These are phyloP conservation scores for Hordeum pubiflorum DNA, from an alignment of 202 grass and related monocot species.

Conservation along the genomic window DNA sequence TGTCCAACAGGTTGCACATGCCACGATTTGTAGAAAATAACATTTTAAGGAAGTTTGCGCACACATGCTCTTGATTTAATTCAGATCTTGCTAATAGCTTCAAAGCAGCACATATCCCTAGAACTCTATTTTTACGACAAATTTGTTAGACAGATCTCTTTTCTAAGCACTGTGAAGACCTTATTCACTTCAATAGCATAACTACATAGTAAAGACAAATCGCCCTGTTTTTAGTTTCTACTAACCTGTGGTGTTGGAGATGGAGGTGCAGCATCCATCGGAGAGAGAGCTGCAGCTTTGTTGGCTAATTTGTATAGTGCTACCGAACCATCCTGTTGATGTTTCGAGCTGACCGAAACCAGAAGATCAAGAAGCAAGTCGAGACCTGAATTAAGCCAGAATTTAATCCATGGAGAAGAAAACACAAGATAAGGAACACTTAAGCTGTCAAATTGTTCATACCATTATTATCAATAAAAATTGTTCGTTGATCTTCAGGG, in stretches of 20 bases:
- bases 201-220: not conserved
- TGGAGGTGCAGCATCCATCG: conserved; percentile 87
- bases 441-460: conserved; percentile 14
- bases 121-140: not conserved
- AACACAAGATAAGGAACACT: conserved; percentile 6
- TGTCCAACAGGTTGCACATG: not conserved
- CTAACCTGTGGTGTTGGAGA: conserved; percentile 91
- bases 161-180: not conserved
- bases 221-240: not conserved
- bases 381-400: conserved; percentile 51
- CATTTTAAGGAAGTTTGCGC: not conserved
- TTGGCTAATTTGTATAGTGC: conserved; percentile 93
- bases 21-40: not conserved
- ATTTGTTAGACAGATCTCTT: not conserved
- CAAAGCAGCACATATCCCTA: not conserved
- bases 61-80: not conserved
- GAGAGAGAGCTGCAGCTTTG: conserved; percentile 81
- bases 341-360: conserved; percentile 63
- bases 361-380: conserved; percentile 91
- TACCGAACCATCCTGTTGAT: conserved; percentile 88
- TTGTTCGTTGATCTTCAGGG: conserved; percentile 79
- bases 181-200: conserved; percentile 6
- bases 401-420: conserved; percentile 31
- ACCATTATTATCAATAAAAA: conserved; percentile 99
- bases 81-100: conserved; percentile 5